Evolutionary conservation across 2,329 filamentous ascomycete genomes (phyloP).

Genomic region (Colletotrichum neosansevieriae): DNA sequence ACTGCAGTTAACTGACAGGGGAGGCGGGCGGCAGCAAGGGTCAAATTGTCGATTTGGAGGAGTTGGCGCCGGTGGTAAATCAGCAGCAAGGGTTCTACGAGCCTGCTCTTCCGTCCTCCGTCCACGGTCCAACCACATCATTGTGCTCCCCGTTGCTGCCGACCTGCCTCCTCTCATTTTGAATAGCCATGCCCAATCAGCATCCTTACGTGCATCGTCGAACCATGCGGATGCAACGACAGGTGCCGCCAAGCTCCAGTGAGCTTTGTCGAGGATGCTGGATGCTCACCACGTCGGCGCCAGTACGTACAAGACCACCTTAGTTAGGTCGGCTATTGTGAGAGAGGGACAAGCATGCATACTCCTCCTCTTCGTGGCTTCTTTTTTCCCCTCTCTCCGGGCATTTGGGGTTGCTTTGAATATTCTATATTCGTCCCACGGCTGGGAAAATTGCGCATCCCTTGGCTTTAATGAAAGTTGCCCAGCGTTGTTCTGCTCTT

Average conservation of each 20-base stretch:
- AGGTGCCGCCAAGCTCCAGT: conserved; percentile 45
- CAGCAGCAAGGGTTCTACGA: conserved; percentile 34
- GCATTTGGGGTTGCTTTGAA: conserved; percentile 30
- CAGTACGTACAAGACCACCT: conserved; percentile 1
- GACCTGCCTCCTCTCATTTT: conserved; percentile 31
- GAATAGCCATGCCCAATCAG: conserved; percentile 37
- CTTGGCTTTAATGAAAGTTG: conserved; percentile 21
- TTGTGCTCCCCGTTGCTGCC: conserved; percentile 47
- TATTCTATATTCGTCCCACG: conserved; percentile 34
- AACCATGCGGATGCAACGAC: conserved; percentile 45
- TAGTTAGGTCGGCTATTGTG: conserved; percentile 13
- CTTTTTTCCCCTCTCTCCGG: conserved; percentile 17
- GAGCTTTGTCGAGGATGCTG: conserved; percentile 30
- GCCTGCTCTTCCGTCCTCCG: conserved; percentile 24
- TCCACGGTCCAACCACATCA: conserved; percentile 43
- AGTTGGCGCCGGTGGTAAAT: conserved; percentile 35
- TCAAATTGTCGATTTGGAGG: conserved; percentile 43
- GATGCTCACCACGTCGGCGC: not conserved
- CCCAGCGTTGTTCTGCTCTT: not conserved
- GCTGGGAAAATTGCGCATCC: conserved; percentile 33
- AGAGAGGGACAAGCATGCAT: conserved; percentile 19
- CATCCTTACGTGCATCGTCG: conserved; percentile 36
- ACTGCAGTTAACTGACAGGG: conserved; percentile 41
- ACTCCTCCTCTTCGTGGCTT: not conserved
- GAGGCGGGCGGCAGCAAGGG: conserved; percentile 43